A percentile compares a stretch with the other conserved stretches of the same genome.
phyloP scores from a whole-genome alignment of 345 rosid genomes.

The Raphanus raphanistrum region DNA sequence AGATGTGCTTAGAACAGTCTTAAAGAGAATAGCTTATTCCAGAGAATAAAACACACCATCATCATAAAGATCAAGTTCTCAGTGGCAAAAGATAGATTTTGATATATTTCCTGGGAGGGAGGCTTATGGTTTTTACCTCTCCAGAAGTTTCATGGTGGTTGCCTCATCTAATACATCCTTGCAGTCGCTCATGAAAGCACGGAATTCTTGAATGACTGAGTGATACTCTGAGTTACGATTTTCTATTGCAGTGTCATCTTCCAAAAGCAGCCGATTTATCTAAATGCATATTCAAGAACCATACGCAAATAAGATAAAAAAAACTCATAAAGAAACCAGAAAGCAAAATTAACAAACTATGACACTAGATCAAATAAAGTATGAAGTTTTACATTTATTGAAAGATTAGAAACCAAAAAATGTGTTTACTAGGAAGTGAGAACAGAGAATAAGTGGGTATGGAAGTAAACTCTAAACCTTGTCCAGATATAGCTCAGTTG shows the following conservation, averaged over 20 bases:
- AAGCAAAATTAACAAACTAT: slow-evolving; percentile 7
- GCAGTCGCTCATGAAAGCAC: slow-evolving; percentile 94
- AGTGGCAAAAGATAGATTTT: slow-evolving; percentile 4
- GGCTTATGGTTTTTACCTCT: slow-evolving; percentile 57
- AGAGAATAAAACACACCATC: slow-evolving; percentile 9
- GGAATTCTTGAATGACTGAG: slow-evolving; percentile 76
- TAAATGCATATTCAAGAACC: slow-evolving; percentile 27
- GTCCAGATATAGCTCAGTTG: slow-evolving; percentile 95
- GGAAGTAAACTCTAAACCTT: slow-evolving; percentile 61
- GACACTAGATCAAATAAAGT: slow-evolving; percentile 1
- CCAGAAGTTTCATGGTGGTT: slow-evolving; percentile 95
- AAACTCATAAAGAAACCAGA: slow-evolving; percentile 3
- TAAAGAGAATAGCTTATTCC: slow-evolving; percentile 8
- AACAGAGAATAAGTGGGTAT: slow-evolving; percentile 17
- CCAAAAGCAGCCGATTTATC: slow-evolving; percentile 92
- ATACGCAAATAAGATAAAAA: neutral
- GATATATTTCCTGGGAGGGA: neutral
- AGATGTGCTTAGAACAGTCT: slow-evolving; percentile 9
- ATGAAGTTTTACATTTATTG: neutral
- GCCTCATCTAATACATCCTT: slow-evolving; percentile 97
- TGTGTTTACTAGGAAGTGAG: slow-evolving; percentile 16
- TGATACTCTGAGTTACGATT: slow-evolving; percentile 80
- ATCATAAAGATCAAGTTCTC: slow-evolving; percentile 6
- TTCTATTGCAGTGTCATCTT: slow-evolving; percentile 87
- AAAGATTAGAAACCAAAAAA: neutral